phyloP scores from a whole-genome alignment of 768 basidiomycete species.

The Suillus discolor region DNA sequence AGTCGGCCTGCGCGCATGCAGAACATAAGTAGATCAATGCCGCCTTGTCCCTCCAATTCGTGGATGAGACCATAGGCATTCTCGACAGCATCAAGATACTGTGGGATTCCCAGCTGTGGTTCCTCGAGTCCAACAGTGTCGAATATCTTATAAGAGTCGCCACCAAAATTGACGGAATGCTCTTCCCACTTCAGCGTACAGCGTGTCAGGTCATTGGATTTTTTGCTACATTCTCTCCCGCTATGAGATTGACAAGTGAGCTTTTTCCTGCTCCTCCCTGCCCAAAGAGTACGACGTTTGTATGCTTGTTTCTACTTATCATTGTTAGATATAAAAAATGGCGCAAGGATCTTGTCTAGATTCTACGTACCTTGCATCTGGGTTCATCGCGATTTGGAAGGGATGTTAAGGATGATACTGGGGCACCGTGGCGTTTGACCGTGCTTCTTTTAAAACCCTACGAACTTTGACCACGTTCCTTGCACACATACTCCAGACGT shows the following conservation, averaged over 20 bases:
- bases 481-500: background rate
- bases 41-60: conserved; percentile 31
- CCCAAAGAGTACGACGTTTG: conserved; percentile 43
- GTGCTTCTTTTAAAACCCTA: background rate
- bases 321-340: background rate
- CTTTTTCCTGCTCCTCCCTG: conserved; percentile 41
- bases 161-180: conserved; percentile 28
- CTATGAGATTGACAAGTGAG: conserved; percentile 34
- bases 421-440: background rate
- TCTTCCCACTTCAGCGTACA: conserved; percentile 37
- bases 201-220: conserved; percentile 31
- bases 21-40: conserved; percentile 45
- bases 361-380: background rate
- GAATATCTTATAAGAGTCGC: conserved; percentile 26
- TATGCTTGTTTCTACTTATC: conserved; percentile 16
- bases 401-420: background rate
- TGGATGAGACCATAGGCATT: conserved; percentile 37
- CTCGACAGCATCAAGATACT: conserved; percentile 29
- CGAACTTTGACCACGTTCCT: background rate
- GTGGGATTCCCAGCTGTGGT: conserved; percentile 27
- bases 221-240: conserved; percentile 21
- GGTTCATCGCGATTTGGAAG: background rate
- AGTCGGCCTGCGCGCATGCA: no score
- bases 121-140: conserved; percentile 40
- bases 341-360: background rate